Percentiles rank a stretch among this genome's conserved stretches.
Evolutionary conservation across 83 land plant species (phyloP).

Genomic region (Diphasiastrum complanatum): DNA sequence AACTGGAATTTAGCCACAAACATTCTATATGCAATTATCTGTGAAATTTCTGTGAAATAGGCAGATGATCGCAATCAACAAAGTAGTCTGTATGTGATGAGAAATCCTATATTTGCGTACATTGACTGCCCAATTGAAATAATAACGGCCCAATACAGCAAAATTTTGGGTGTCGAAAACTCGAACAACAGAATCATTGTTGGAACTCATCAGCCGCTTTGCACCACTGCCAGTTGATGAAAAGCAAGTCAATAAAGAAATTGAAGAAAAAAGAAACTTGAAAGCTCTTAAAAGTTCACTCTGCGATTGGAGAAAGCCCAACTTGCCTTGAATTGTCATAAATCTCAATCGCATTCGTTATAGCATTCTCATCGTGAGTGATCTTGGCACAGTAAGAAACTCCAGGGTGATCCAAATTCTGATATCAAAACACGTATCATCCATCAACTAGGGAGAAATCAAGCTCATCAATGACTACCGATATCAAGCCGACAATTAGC

Average conservation of each 20-base stretch:
- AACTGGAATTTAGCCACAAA: no score
- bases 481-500: no score
- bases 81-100: no score
- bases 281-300: constrained; percentile 5
- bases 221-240: constrained; percentile 51
- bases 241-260: background rate
- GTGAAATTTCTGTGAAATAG: background rate
- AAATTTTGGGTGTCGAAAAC: constrained; percentile 72
- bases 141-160: constrained; percentile 41
- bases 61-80: background rate
- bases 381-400: constrained; percentile 78
- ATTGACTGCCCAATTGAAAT: constrained; percentile 88
- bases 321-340: constrained; percentile 54
- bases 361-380: constrained; percentile 77
- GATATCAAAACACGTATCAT: no score
- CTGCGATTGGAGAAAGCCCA: no score
- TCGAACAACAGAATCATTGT: constrained; percentile 78
- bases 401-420: constrained; percentile 66
- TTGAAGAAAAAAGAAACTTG: background rate
- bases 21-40: background rate
- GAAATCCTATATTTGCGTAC: constrained; percentile 40
- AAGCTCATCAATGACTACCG: no score
- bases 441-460: no score
- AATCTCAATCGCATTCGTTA: constrained; percentile 86
- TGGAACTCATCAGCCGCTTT: constrained; percentile 64